phyloP scores from a whole-genome alignment of 2,329 filamentous ascomycete genomes.

The Ophiocordyceps sinensis region DNA sequence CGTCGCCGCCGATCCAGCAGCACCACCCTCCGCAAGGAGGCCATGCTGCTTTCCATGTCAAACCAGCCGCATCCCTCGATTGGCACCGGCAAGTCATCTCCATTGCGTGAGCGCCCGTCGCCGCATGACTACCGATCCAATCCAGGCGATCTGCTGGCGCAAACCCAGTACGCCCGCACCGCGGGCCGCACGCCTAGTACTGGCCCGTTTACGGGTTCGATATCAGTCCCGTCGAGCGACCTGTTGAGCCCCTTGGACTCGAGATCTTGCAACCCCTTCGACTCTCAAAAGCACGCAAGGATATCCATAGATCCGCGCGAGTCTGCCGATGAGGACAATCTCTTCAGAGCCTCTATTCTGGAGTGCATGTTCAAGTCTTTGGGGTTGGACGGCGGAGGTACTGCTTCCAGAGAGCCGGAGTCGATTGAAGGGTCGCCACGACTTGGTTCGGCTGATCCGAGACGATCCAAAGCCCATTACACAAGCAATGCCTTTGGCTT shows the following conservation, averaged over 20 bases:
- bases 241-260: conserved; percentile 32
- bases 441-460: conserved; percentile 70
- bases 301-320: conserved; percentile 56
- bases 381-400: conserved; percentile 58
- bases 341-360: conserved; percentile 80
- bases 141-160: conserved; percentile 67
- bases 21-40: conserved; percentile 65
- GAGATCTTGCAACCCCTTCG: conserved; percentile 40
- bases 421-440: conserved; percentile 79
- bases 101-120: conserved; percentile 25
- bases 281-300: conserved; percentile 33
- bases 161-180: conserved; percentile 55
- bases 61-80: conserved; percentile 30
- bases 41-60: conserved; percentile 52
- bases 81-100: conserved; percentile 23
- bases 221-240: conserved; percentile 15
- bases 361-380: conserved; percentile 95
- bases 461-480: conserved; percentile 65
- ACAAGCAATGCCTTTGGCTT: conserved; percentile 67
- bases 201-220: conserved; percentile 5
- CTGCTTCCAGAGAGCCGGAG: conserved; percentile 48
- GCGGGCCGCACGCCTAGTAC: conserved; percentile 28
- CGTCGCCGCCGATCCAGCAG: conserved; percentile 59
- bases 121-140: conserved; percentile 35
- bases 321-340: conserved; percentile 69